Base-by-base conservation (phyloP, 805 yeast species). In the Peterozyma xylosa region DNA sequence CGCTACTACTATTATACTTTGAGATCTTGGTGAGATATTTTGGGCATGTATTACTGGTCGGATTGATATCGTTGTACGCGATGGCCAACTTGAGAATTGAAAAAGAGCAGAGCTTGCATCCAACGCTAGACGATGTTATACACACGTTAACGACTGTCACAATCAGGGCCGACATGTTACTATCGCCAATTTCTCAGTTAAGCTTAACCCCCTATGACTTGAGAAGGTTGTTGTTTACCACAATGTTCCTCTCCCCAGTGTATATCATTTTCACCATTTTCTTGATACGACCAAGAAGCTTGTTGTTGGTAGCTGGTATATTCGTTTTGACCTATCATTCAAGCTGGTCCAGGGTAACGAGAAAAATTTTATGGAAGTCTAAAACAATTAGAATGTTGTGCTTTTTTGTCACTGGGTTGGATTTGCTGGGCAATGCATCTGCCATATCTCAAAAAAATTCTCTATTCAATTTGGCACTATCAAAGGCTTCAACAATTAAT, bases 371-470 rank as follows among this genome's bases (percentile, higher is more conserved):
- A 32, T 91, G 98, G 98, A 80, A 84, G 53, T 80, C 91, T 47
- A 74, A 82, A 54, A 54, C 79, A 6, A 76, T 86, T 4, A 74
- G 97, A 51, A 60, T 83, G 41, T 53, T 84, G 6, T 78, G 85
- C 42, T 91, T 89, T 60, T 87, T 87, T 57, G 63, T 86, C 38
- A 90, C 97, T 0, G 97, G 98, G 2, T 70, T 91, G 41, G 95
- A 89, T 65, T 81, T 88, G 56, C 74, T 73, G 45, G 74, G 74
- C 5, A 64, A 57, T 45, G 57, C 58, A 14, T 62, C 60, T 34
- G 59, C 60, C 49, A 21, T 21, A 21, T 37, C 58, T 40, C 53
- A 48, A 50, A 63, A 57, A 46, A 62, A 55, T 44, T 60, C 68
- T 3, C 59, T 76, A 38, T 74, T 75, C 59, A 76, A 76, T 32